These are phyloP conservation scores for Cercospora sp. DNA, from an alignment of 2,329 filamentous ascomycete genomes.

Conservation along the genomic window DNA sequence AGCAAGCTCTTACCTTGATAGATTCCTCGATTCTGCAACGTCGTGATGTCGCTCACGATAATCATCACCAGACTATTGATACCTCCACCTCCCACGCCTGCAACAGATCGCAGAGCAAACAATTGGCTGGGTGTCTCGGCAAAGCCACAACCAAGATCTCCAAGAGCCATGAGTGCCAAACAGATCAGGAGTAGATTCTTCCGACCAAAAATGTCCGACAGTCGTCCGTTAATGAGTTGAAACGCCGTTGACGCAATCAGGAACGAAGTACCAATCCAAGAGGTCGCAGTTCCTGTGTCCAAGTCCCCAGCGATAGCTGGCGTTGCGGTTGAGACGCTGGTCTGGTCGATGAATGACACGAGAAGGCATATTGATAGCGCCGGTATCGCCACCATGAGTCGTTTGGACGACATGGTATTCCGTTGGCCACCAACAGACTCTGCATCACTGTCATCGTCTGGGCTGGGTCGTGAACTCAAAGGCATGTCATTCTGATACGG, in stretches of 20 bases:
- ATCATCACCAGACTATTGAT: conserved; percentile 62
- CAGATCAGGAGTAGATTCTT: conserved; percentile 60
- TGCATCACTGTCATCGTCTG: background rate
- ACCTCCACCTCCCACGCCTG: conserved; percentile 63
- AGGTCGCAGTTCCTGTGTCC: conserved; percentile 50
- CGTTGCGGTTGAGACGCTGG: conserved; percentile 51
- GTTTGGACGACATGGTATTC: background rate
- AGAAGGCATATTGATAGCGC: conserved; percentile 17
- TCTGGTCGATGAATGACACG: conserved; percentile 54
- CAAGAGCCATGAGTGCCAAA: conserved; percentile 55
- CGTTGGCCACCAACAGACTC: background rate
- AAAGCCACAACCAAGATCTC: conserved; percentile 61
- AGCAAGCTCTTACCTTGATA: conserved; percentile 36
- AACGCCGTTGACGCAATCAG: conserved; percentile 62
- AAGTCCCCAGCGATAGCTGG: conserved; percentile 42
- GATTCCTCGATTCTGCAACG: conserved; percentile 59
- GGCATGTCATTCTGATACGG: background rate
- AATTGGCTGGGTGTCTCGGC: conserved; percentile 58
- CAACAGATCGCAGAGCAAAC: conserved; percentile 61
- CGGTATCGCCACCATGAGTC: conserved; percentile 55
- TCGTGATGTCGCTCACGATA: conserved; percentile 62
- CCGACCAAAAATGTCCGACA: conserved; percentile 43
- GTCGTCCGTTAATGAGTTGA: conserved; percentile 62
- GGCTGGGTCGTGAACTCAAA: background rate
- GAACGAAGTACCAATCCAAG: conserved; percentile 56